Conservation (phyloP, 805 yeast species). For the Metschnikowia santaceciliae region DNA sequence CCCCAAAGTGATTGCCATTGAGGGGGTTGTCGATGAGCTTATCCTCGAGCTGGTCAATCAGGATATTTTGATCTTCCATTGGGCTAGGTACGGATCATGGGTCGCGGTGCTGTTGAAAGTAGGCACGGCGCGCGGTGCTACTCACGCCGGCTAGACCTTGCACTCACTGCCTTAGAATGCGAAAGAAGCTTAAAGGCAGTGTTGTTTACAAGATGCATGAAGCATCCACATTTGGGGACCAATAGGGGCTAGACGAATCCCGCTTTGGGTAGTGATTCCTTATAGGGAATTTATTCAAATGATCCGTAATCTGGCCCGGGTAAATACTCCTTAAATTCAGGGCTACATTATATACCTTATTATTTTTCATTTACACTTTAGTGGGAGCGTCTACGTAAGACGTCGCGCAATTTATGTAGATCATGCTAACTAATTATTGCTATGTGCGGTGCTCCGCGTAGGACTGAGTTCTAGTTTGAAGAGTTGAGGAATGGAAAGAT, state of each 20-base stretch:
- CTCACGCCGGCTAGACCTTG: background rate
- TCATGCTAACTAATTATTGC: conserved; percentile 1
- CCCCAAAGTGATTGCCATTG: conserved; percentile 23
- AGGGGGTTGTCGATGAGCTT: conserved; percentile 43
- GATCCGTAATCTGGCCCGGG: background rate
- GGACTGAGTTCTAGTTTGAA: background rate
- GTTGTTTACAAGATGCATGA: background rate
- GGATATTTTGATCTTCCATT: conserved; percentile 23
- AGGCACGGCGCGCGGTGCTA: background rate
- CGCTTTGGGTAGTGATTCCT: too few species aligned
- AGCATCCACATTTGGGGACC: too few species aligned
- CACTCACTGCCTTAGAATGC: background rate
- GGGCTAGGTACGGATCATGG: background rate
- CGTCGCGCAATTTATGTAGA: background rate
- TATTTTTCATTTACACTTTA: background rate
- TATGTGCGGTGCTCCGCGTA: background rate
- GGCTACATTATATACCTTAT: too few species aligned
- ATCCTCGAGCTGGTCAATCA: conserved; percentile 47
- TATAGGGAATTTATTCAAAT: background rate
- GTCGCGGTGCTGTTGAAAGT: background rate
- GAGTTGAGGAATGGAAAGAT: background rate
- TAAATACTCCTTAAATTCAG: background rate
- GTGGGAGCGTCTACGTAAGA: background rate
- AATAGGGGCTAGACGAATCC: too few species aligned
- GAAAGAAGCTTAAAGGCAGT: background rate